Evolutionary conservation across 2,329 filamentous ascomycete genomes (phyloP).

Genomic region (Sporothrix pallida): DNA sequence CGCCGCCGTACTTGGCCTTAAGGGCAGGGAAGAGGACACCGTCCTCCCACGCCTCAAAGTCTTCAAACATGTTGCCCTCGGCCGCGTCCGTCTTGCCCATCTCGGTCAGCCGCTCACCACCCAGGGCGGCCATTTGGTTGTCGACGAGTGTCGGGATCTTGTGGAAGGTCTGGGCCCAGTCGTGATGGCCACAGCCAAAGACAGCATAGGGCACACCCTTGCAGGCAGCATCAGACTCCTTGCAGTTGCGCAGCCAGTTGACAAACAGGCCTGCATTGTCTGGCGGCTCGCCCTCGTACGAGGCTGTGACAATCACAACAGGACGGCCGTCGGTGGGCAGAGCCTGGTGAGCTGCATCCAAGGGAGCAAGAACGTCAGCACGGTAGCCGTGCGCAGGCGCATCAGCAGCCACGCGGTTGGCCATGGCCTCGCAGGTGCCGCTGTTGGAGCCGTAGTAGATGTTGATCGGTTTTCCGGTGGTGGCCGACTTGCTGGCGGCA

Average conservation of each 20-base stretch:
- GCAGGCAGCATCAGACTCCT: not conserved
- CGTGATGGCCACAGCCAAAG: constrained; percentile 65
- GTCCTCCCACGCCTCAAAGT: constrained; percentile 72
- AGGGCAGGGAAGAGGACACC: constrained; percentile 58
- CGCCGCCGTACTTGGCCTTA: constrained; percentile 44
- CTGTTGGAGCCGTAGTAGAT: constrained; percentile 75
- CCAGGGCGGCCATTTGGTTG: constrained; percentile 54
- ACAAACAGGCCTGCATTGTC: constrained; percentile 66
- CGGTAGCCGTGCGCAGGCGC: constrained; percentile 65
- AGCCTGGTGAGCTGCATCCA: constrained; percentile 40
- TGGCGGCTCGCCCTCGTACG: constrained; percentile 75
- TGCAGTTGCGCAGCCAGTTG: constrained; percentile 28
- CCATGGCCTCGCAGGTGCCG: constrained; percentile 73
- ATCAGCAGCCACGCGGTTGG: constrained; percentile 64
- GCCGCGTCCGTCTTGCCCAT: constrained; percentile 66
- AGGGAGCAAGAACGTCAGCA: constrained; percentile 64
- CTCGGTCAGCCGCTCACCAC: constrained; percentile 53
- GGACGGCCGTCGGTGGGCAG: constrained; percentile 35
- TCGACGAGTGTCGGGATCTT: constrained; percentile 69
- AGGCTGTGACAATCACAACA: constrained; percentile 68
- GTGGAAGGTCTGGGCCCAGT: constrained; percentile 69
- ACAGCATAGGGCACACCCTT: constrained; percentile 59
- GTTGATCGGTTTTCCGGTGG: constrained; percentile 51
- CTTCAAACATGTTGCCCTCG: constrained; percentile 68
- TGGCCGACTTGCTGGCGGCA: constrained; percentile 42